These are phyloP conservation scores for Globisporangium spiculum DNA, from an alignment of 352 stramenopile genomes.

Conservation along the genomic window DNA sequence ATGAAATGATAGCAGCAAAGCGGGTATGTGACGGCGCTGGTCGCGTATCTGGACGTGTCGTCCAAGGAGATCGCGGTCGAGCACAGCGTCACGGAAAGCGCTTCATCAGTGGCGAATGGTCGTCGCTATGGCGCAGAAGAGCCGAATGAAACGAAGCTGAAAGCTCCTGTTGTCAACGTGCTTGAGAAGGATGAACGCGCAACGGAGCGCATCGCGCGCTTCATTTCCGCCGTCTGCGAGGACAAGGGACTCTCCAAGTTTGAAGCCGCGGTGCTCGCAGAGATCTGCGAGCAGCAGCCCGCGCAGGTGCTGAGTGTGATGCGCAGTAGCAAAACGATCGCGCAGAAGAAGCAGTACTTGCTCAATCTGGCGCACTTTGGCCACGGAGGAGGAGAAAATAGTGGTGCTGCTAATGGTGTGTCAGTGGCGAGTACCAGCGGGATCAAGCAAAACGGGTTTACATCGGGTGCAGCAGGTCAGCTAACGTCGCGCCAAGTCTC, in stretches of 20 bases:
- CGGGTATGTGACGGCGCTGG: slow-evolving; percentile 27
- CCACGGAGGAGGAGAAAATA: neutral
- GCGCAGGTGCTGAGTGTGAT: slow-evolving; percentile 35
- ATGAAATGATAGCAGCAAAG: neutral
- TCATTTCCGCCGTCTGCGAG: slow-evolving; percentile 37
- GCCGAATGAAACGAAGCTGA: neutral
- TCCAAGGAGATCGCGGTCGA: neutral
- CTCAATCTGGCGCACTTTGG: slow-evolving; percentile 23
- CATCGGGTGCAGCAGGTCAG: too few species aligned
- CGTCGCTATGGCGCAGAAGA: neutral
- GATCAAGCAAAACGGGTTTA: neutral
- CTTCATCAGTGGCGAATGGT: neutral
- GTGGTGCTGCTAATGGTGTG: neutral
- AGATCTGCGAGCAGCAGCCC: slow-evolving; percentile 43
- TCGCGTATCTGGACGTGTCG: slow-evolving; percentile 4
- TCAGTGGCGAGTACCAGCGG: slow-evolving; percentile 1
- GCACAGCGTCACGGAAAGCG: neutral
- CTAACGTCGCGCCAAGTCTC: neutral
- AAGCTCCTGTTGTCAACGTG: neutral
- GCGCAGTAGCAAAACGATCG: slow-evolving; percentile 24
- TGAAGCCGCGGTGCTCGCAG: slow-evolving; percentile 37
- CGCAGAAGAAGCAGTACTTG: slow-evolving; percentile 54
- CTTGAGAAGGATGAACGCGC: neutral
- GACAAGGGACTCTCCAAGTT: slow-evolving; percentile 45
- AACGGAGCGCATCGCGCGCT: slow-evolving; percentile 23